Evolutionary conservation across 1,139 yeast species (phyloP), one percentile per base, ranked within the genome.

Genomic region (Suhomyces bribrorum): DNA sequence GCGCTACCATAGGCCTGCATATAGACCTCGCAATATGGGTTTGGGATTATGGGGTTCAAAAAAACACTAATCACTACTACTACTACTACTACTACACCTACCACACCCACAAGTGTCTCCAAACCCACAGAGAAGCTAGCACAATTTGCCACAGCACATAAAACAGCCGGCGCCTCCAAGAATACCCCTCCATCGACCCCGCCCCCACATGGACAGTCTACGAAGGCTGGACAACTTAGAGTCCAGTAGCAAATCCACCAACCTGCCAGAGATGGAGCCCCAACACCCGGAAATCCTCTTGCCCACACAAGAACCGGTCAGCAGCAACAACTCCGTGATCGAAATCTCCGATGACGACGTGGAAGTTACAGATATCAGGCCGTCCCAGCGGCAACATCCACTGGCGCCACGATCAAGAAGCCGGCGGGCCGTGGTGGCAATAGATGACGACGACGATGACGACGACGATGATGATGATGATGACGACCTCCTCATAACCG

Each of bases 401-500:
- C 9, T 5, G 5, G 24, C 16, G n/a, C 29, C 13, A 8, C 12
- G 24, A 11, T 14, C 26, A 8, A 20, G 35, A 14, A 31, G 39
- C 25, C 33, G 34, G 7, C 35, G 32, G n/a, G 14, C 16, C 14
- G 37, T 35, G 32, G 40, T 35, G 3, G 24, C 28, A 6, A 28
- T 35, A 9, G 45, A 41, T 20, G 43, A 40, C 32, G 38, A 35
- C 8, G 36, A 26, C 12, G 45, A 41, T 20, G 43, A 40, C 32
- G 38, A 35, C 8, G 36, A 26, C 20, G 40, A 28, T n/a, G 23
- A 20, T 7, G 45, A 41, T 16, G 43, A 39, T 31, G 40, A 45
- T 32, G 56, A 50, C 16, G 59, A 56, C 7, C 37, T 53, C 18
- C 44, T 48, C 31, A 54, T 55, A 34, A 53, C 55, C 3, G 58